Evolutionary conservation across 1,139 yeast species (phyloP), one percentile per base, ranked within the genome.

Genomic region (Hansenula anomala): DNA sequence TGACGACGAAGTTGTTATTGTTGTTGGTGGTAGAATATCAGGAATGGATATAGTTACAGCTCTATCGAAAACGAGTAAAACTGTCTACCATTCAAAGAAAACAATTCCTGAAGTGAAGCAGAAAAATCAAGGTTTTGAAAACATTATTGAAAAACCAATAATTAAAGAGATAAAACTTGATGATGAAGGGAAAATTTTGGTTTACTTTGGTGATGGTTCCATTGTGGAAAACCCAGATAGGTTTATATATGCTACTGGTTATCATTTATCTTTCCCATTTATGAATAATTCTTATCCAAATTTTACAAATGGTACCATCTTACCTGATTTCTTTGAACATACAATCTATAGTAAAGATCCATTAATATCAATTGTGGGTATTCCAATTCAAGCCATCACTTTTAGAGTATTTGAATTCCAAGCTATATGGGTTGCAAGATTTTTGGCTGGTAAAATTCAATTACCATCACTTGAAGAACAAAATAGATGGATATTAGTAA

Each of bases 21-120:
- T 67, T 20, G 59, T 67, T 28, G 73, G 73, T 2, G 63, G 69
- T 1, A 51, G 69, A 33, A 65, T 71, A 1, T 64, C 69, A 7
- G 71, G 71, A 1, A 58, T 62, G 4, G 73, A 67, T 45, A 51
- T 67, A 38, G 51, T 39, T 5, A 38, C 42, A 12, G 36, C 40
- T n/a, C 41, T 48, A 17, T 34, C 41, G 8, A 39, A 40, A n/a
- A 26, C 47, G 1, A 6, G 45, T 56, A 13, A 44, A 43, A 3
- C 40, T 45, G 15, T 37, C 47, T 14, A 57, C 55, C 41, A 39
- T 28, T 26, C 44, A 36, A 19, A 27, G 15, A 30, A 31, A 37
- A 15, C 16, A 29, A 14, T 23, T 11, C 28, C 43, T 10, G 38
- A 27, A 2, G 22, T 19, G 1, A 37, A 26, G 7, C 34, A 23